Evolutionary conservation across 139 green algal species (phyloP).

Genomic region (Coelastrella sp.): DNA sequence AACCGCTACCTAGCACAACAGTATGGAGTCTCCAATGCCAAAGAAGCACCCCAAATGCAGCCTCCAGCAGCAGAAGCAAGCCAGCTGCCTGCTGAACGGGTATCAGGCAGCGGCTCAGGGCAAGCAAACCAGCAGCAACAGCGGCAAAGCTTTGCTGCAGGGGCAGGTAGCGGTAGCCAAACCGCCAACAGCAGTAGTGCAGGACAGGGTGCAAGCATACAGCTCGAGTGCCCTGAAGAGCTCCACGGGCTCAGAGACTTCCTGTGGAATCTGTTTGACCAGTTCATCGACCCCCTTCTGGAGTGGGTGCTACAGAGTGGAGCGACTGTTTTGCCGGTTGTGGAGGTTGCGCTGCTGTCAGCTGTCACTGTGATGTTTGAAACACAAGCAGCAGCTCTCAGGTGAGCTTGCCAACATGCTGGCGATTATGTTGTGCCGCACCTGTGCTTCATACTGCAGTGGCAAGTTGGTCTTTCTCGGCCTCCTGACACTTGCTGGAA

Average conservation of each 20-base stretch:
- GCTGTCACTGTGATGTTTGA: slow-evolving; percentile 31
- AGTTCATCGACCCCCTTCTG: slow-evolving; percentile 67
- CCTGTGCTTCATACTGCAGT: too few species aligned
- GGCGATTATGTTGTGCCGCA: too few species aligned
- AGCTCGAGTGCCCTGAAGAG: background rate
- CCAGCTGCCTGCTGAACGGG: background rate
- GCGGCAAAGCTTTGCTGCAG: too few species aligned
- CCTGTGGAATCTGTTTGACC: slow-evolving; percentile 67
- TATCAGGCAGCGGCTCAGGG: background rate
- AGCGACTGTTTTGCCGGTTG: slow-evolving; percentile 63
- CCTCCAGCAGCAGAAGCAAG: background rate
- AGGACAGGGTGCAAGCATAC: background rate
- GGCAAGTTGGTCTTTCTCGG: too few species aligned
- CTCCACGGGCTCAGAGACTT: slow-evolving; percentile 47
- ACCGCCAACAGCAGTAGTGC: slow-evolving; percentile 12
- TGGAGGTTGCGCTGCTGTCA: slow-evolving; percentile 73
- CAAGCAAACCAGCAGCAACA: background rate
- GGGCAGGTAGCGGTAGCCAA: too few species aligned
- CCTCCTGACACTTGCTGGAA: too few species aligned
- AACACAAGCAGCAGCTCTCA: slow-evolving; percentile 4
- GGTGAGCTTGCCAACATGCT: slow-evolving; percentile 27
- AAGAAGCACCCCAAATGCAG: background rate
- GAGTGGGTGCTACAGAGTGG: slow-evolving; percentile 56
- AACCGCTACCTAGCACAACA: slow-evolving; percentile 29
- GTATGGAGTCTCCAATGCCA: slow-evolving; percentile 5